Percentiles rank a stretch among this genome's conserved stretches.
Evolutionary conservation across 345 rosid genomes (phyloP).

Genomic region (rapeseed (Brassica napus)): DNA sequence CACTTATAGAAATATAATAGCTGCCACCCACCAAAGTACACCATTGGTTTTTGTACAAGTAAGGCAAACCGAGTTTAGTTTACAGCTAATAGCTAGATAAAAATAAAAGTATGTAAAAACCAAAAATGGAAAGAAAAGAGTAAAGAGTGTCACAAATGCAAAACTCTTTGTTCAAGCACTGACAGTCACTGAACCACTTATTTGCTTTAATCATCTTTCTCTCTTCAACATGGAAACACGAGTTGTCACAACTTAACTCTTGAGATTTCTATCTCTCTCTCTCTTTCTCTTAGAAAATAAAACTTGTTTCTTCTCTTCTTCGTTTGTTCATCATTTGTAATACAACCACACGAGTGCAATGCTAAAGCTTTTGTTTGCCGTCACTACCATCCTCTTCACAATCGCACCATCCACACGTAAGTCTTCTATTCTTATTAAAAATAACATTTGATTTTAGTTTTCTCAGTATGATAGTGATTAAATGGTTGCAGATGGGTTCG

Average conservation of each 20-base stretch:
- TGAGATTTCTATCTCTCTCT: neutral
- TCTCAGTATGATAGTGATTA: conserved; percentile 1
- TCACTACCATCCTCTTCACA: conserved; percentile 35
- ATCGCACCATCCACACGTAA: conserved; percentile 46
- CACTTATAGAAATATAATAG: neutral
- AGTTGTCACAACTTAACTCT: conserved; percentile 25
- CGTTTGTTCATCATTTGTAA: conserved; percentile 17
- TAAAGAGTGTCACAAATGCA: conserved; percentile 18
- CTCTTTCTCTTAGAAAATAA: neutral
- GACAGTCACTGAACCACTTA: conserved; percentile 26
- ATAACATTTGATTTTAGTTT: neutral
- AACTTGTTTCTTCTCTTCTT: neutral
- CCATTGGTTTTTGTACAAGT: neutral
- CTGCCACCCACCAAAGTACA: conserved; percentile 23
- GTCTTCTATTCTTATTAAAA: neutral
- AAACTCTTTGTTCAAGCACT: conserved; percentile 18
- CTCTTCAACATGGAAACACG: conserved; percentile 25
- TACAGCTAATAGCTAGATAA: conserved; percentile 23
- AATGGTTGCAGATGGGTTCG: conserved; percentile 68
- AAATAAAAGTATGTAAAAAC: neutral
- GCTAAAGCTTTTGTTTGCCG: conserved; percentile 13
- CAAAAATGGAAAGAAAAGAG: conserved; percentile 26
- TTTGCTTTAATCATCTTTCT: conserved; percentile 13
- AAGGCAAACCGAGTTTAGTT: conserved; percentile 2
- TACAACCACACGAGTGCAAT: conserved; percentile 22